Evolutionary conservation across 164 flowering plant genomes (phyloP).

Genomic region (Nymphaea thermarum): DNA sequence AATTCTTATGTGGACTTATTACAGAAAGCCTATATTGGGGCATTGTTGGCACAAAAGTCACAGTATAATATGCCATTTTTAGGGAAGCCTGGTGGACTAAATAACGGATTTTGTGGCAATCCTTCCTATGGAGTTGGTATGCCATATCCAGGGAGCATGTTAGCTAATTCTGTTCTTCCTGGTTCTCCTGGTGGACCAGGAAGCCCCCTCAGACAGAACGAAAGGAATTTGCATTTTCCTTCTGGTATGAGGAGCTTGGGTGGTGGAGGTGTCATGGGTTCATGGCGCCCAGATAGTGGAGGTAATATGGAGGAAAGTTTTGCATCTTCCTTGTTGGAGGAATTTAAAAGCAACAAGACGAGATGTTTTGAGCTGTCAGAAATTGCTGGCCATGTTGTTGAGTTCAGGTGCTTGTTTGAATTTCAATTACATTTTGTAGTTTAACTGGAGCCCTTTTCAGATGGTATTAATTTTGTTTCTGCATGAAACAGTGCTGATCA

Average conservation of each 20-base stretch:
- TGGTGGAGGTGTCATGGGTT: conserved; percentile 45
- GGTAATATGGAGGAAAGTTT: conserved; percentile 44
- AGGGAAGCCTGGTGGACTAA: conserved; percentile 40
- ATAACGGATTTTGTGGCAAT: conserved; percentile 51
- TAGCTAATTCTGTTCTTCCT: conserved; percentile 39
- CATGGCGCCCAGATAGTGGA: conserved; percentile 54
- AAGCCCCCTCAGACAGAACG: conserved; percentile 50
- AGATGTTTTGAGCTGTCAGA: conserved; percentile 83
- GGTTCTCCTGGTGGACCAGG: conserved; percentile 52
- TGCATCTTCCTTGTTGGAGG: conserved; percentile 69
- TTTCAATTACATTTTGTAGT: not conserved
- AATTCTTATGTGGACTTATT: conserved; percentile 46
- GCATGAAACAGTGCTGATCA: conserved; percentile 72
- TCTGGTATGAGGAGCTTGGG: conserved; percentile 57
- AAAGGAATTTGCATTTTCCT: conserved; percentile 42
- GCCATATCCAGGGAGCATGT: conserved; percentile 63
- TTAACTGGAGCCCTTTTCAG: not conserved
- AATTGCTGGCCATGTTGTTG: conserved; percentile 85
- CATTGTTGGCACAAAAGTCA: conserved; percentile 56
- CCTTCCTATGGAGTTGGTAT: conserved; percentile 51
- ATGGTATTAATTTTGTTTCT: conserved; percentile 3
- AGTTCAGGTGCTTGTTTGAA: conserved; percentile 57
- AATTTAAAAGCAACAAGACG: conserved; percentile 82
- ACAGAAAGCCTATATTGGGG: conserved; percentile 66
- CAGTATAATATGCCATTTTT: conserved; percentile 42